A percentile compares a stretch with the other conserved stretches of the same genome.
Conservation (phyloP, 2,329 filamentous ascomycete genomes). For the Arthrocladium fulminans region DNA sequence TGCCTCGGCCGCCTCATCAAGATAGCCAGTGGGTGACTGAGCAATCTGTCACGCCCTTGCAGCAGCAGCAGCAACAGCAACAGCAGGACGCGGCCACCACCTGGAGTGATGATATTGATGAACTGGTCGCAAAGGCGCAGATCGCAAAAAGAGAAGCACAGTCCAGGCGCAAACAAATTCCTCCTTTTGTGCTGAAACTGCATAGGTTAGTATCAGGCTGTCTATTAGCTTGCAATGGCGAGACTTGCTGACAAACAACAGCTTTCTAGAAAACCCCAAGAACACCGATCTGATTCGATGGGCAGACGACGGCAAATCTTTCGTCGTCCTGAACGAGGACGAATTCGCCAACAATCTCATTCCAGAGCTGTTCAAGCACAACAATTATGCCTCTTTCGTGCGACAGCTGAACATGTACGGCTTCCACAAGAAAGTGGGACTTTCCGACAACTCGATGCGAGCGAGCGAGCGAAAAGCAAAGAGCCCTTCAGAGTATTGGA, state of each 20-base stretch:
- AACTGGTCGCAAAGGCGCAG: conserved; percentile 69
- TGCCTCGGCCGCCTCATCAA: conserved; percentile 2
- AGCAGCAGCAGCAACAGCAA: conserved; percentile 27
- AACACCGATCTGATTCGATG: conserved; percentile 93
- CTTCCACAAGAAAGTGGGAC: conserved; percentile 63
- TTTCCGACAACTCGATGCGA: conserved; percentile 96
- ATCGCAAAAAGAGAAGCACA: conserved; percentile 80
- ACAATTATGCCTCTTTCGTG: conserved; percentile 70
- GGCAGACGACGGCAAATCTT: conserved; percentile 94
- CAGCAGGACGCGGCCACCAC: conserved; percentile 31
- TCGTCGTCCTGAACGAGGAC: conserved; percentile 93
- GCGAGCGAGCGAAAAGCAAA: conserved; percentile 96
- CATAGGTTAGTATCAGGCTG: conserved; percentile 63
- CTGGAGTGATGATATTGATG: conserved; percentile 58
- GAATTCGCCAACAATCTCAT: conserved; percentile 68
- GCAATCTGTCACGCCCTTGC: conserved; percentile 13
- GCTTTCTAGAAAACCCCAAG: conserved; percentile 85
- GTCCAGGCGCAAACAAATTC: conserved; percentile 87
- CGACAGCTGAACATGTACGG: conserved; percentile 61
- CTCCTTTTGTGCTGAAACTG: conserved; percentile 93
- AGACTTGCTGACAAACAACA: conserved; percentile 31
- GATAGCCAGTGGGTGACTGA: conserved; percentile 2
- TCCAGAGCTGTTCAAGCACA: conserved; percentile 69
- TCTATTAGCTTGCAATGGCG: neutral
- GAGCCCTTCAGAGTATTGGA: conserved; percentile 95